Evolutionary conservation across 2,329 filamentous ascomycete genomes (phyloP).

Genomic region (Passalora sequoiae): DNA sequence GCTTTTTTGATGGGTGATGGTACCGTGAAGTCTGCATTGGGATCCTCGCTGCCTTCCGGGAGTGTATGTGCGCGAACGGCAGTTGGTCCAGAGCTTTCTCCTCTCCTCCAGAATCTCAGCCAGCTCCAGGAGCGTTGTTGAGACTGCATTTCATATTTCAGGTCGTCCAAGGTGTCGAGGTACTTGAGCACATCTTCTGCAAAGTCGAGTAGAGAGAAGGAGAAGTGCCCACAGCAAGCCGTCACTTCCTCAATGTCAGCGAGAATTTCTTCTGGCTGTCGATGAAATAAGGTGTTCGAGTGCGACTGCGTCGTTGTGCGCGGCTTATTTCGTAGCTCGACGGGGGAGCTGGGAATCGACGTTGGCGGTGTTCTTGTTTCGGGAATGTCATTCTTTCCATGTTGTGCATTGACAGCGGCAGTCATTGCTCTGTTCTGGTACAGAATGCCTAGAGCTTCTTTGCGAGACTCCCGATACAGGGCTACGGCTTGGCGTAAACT

Average conservation of each 20-base stretch:
- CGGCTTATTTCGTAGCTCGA: conserved; percentile 7
- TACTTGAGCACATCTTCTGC: conserved; percentile 84
- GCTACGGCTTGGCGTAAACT: conserved; percentile 76
- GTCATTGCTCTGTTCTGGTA: conserved; percentile 77
- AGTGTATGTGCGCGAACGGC: conserved; percentile 18
- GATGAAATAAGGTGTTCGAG: conserved; percentile 19
- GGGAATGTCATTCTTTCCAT: conserved; percentile 56
- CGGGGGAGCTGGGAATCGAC: conserved; percentile 13
- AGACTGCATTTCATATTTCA: conserved; percentile 63
- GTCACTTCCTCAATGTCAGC: conserved; percentile 96
- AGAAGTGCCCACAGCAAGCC: conserved; percentile 95
- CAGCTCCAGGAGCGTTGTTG: conserved; percentile 70
- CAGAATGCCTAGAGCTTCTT: conserved; percentile 68
- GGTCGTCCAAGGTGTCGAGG: conserved; percentile 75
- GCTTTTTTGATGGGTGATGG: conserved; percentile 28
- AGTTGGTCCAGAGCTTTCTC: conserved; percentile 4
- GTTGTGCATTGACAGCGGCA: conserved; percentile 30
- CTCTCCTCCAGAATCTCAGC: conserved; percentile 67
- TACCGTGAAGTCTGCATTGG: conserved; percentile 21
- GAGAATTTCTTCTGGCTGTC: conserved; percentile 57
- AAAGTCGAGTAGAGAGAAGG: conserved; percentile 84
- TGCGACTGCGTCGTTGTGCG: conserved; percentile 8
- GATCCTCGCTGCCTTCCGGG: conserved; percentile 25
- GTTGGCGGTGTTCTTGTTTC: conserved; percentile 42
- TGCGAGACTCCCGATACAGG: conserved; percentile 71